Evolutionary conservation across 495 filamentous ascomycete species (phyloP).

Genomic region (Trichocladium uniseriatum): DNA sequence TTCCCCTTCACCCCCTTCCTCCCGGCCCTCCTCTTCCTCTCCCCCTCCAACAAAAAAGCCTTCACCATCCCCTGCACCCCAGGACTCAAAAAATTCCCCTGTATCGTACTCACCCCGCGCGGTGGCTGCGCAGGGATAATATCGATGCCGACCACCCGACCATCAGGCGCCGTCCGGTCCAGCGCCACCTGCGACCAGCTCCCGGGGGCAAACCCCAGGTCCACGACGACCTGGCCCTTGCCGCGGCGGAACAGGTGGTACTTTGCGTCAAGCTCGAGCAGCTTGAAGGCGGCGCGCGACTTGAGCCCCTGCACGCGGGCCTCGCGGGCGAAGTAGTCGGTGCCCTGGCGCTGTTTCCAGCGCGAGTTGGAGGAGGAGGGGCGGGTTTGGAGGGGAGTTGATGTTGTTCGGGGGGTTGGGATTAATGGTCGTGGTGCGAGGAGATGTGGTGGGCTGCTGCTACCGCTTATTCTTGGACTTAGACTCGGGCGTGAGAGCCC

Average conservation of each 20-base stretch:
- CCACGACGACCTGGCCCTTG: constrained; percentile 74
- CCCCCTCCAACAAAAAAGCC: constrained; percentile 58
- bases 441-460: background rate
- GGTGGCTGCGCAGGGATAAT: constrained; percentile 87
- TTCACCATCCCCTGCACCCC: constrained; percentile 65
- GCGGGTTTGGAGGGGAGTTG: constrained; percentile 24
- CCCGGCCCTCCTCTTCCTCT: constrained; percentile 23
- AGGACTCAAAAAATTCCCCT: constrained; percentile 77
- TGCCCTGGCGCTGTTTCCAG: constrained; percentile 72
- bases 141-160: constrained; percentile 82
- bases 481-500: background rate
- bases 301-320: constrained; percentile 71
- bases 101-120: constrained; percentile 79
- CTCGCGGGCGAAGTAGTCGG: constrained; percentile 58
- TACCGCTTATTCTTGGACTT: background rate
- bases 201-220: constrained; percentile 89
- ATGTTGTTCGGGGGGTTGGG: constrained; percentile 13
- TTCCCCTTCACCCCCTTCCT: constrained; percentile 6
- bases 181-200: constrained; percentile 96
- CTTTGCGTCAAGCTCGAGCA: constrained; percentile 77
- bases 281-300: constrained; percentile 86
- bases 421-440: background rate
- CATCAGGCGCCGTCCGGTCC: constrained; percentile 61
- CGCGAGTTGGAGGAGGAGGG: constrained; percentile 51
- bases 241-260: constrained; percentile 58